These are phyloP conservation scores for Kodamaea arcana DNA, from an alignment of 1,139 yeast genomes.

Conservation along the genomic window DNA sequence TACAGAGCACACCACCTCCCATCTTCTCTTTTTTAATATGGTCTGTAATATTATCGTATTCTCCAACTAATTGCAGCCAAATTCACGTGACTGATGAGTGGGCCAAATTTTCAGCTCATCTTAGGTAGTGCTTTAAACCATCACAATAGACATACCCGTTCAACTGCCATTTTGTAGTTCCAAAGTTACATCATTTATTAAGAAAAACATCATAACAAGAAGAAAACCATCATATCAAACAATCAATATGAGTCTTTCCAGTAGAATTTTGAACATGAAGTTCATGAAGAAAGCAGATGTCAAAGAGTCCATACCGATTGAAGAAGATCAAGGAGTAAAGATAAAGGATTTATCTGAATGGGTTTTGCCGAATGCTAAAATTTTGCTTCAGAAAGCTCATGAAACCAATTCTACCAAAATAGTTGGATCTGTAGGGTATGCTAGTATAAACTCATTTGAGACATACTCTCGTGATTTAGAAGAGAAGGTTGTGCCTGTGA, in stretches of 20 bases:
- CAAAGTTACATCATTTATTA: too few species aligned
- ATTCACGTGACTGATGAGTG: too few species aligned
- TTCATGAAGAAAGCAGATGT: constrained; percentile 41
- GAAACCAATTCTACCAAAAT: constrained; percentile 17
- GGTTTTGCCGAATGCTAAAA: constrained; percentile 40
- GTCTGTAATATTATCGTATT: too few species aligned
- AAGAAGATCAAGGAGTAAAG: constrained; percentile 33
- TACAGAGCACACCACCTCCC: too few species aligned
- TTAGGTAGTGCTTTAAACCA: too few species aligned
- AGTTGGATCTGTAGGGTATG: constrained; percentile 47
- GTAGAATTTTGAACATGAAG: constrained; percentile 71
- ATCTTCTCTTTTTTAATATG: too few species aligned
- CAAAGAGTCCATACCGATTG: constrained; percentile 19
- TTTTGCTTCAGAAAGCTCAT: constrained; percentile 20
- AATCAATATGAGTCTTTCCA: constrained; percentile 49
- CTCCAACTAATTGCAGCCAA: too few species aligned
- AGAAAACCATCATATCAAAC: not conserved
- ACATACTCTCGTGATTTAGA: constrained; percentile 3
- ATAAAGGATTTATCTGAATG: constrained; percentile 59
- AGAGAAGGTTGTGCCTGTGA: constrained; percentile 2
- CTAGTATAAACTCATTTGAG: constrained; percentile 29
- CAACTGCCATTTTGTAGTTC: too few species aligned
- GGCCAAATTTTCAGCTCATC: too few species aligned
- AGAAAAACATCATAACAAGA: too few species aligned
- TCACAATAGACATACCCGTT: too few species aligned